Conservation (phyloP, 139 green algal species). For the Chlorella sp. region DNA sequence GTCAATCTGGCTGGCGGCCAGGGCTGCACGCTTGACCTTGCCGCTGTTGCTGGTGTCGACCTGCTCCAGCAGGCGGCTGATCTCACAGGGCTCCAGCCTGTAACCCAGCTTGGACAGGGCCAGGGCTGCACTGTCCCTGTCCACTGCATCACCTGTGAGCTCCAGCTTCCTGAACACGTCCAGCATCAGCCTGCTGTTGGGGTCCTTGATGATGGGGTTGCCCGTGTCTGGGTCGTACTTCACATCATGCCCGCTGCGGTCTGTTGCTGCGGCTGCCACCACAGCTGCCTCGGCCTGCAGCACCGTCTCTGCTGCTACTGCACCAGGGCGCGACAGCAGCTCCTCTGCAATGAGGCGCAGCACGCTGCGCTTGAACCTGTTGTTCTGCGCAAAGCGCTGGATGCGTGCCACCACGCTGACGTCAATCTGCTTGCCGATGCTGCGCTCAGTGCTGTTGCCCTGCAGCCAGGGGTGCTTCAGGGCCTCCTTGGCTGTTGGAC, state of each 20-base stretch:
- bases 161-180: too few relatives aligned
- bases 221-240: too few relatives aligned
- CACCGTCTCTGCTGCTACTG: too few relatives aligned
- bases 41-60: constrained; percentile 28
- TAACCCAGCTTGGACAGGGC: constrained; percentile 33
- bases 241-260: too few relatives aligned
- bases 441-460: constrained; percentile 23
- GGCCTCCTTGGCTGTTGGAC: constrained; percentile 61
- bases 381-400: constrained; percentile 60
- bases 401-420: constrained; percentile 71
- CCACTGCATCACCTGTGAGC: too few relatives aligned
- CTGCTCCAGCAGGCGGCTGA: constrained; percentile 24
- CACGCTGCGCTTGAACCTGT: constrained; percentile 67
- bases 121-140: too few relatives aligned
- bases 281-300: too few relatives aligned
- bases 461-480: constrained; percentile 27
- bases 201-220: too few relatives aligned
- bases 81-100: constrained; percentile 26
- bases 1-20: constrained; percentile 48
- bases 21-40: constrained; percentile 14
- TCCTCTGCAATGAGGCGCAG: too few relatives aligned
- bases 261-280: too few relatives aligned
- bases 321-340: too few relatives aligned
- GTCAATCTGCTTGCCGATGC: constrained; percentile 33
- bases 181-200: too few relatives aligned